These are phyloP conservation scores for Blastobotrys indianensis DNA, from an alignment of 1,139 yeast species.

Conservation along the genomic window DNA sequence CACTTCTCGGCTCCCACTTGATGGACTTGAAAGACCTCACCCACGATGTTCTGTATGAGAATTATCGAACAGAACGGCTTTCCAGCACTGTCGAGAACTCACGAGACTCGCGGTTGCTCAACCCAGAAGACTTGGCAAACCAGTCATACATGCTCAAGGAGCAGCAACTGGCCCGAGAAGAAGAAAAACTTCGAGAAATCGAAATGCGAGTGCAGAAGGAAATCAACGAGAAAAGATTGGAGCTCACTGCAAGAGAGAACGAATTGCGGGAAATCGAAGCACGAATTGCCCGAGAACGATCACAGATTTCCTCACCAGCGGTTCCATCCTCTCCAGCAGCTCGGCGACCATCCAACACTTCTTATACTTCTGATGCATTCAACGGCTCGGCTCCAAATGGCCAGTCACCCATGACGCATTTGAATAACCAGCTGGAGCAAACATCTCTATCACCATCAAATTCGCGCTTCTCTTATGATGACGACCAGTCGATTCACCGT, in stretches of 20 bases:
- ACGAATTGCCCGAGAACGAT: constrained; percentile 43
- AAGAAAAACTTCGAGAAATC: constrained; percentile 23
- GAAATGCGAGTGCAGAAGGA: constrained; percentile 78
- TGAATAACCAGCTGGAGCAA: constrained; percentile 8
- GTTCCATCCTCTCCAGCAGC: constrained; percentile 9
- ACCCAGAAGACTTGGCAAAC: constrained; percentile 38
- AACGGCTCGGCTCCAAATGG: background rate
- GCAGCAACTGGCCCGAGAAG: constrained; percentile 33
- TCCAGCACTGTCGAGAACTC: constrained; percentile 34
- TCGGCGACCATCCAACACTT: constrained; percentile 1
- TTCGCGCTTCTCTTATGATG: constrained; percentile 9
- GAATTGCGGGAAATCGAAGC: constrained; percentile 82
- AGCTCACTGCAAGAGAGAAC: constrained; percentile 78
- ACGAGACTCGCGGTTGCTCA: constrained; percentile 26
- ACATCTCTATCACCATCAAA: constrained; percentile 7
- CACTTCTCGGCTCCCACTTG: constrained; percentile 76
- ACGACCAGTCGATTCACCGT: constrained; percentile 7
- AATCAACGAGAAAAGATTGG: constrained; percentile 74
- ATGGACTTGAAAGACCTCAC: constrained; percentile 88
- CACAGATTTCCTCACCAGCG: constrained; percentile 9
- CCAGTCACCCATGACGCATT: constrained; percentile 2
- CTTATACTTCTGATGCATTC: background rate
- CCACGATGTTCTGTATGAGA: constrained; percentile 84
- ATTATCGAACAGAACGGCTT: constrained; percentile 83
- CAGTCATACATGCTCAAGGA: constrained; percentile 38